Evolutionary conservation across 305 asterid species (phyloP).

Genomic region (Plantago rigida): DNA sequence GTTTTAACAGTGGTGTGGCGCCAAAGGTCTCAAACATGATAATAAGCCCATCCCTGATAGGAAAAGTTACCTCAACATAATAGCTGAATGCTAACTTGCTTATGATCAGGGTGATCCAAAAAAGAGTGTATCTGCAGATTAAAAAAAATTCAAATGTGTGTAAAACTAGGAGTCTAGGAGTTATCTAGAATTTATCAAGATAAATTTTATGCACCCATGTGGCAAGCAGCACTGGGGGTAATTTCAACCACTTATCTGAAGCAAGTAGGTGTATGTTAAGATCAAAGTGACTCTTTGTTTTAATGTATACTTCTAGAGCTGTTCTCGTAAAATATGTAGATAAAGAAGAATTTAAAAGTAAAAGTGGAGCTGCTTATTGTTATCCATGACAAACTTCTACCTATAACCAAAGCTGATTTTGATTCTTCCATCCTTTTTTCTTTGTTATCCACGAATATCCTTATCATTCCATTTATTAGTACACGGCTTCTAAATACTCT

Average conservation of each 20-base stretch:
- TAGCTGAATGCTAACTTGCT: conserved; percentile 98
- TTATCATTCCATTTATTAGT: too few relatives aligned
- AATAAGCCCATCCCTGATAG: neutral
- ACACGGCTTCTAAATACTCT: too few relatives aligned
- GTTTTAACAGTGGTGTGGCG: conserved; percentile 16
- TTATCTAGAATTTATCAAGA: conserved; percentile 10
- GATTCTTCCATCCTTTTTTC: too few relatives aligned
- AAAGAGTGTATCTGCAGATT: conserved; percentile 70
- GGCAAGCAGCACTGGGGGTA: neutral
- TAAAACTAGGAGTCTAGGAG: conserved; percentile 1
- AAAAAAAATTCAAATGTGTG: conserved; percentile 19
- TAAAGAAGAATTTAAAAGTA: too few relatives aligned
- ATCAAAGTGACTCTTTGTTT: neutral
- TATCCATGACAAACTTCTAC: too few relatives aligned
- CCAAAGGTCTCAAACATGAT: neutral
- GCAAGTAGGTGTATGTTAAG: neutral
- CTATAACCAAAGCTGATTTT: too few relatives aligned
- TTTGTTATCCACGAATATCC: too few relatives aligned
- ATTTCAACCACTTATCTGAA: conserved; percentile 5
- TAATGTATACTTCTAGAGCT: neutral
- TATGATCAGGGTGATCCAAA: conserved; percentile 80
- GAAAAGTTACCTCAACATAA: conserved; percentile 75
- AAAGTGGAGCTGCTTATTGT: too few relatives aligned
- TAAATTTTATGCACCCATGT: conserved; percentile 2
- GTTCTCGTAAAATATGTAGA: too few relatives aligned